These are phyloP conservation scores for Endocalyx cinctus DNA, from an alignment of 2,329 filamentous ascomycete species.

Conservation along the genomic window DNA sequence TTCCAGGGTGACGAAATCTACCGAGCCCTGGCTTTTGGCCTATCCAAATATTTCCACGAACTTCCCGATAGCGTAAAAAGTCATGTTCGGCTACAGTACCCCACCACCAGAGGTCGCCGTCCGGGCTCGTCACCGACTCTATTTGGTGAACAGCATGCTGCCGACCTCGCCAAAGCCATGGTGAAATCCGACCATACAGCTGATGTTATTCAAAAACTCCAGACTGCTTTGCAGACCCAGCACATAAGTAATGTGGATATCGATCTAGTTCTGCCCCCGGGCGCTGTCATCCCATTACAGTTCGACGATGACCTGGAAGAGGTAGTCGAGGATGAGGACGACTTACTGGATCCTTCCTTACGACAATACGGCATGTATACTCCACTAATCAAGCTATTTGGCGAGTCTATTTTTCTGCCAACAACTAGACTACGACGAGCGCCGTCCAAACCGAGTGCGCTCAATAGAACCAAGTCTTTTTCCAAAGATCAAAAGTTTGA, in stretches of 20 bases:
- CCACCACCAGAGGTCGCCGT: conserved; percentile 47
- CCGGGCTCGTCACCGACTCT: conserved; percentile 63
- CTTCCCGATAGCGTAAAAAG: conserved; percentile 72
- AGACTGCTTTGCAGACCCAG: conserved; percentile 73
- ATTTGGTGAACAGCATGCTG: conserved; percentile 90
- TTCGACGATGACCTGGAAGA: conserved; percentile 57
- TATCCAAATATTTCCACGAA: conserved; percentile 92
- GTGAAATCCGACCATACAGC: conserved; percentile 71
- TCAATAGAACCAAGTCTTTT: conserved; percentile 75
- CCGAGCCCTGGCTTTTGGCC: conserved; percentile 83
- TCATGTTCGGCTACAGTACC: conserved; percentile 58
- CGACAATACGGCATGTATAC: conserved; percentile 75
- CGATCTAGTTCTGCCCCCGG: conserved; percentile 78
- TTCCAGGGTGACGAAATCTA: conserved; percentile 94
- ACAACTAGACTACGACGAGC: conserved; percentile 80
- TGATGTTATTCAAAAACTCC: conserved; percentile 69
- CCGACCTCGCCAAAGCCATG: conserved; percentile 83
- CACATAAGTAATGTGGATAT: conserved; percentile 81
- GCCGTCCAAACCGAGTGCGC: conserved; percentile 77
- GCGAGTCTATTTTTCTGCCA: conserved; percentile 80
- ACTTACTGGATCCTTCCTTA: conserved; percentile 58
- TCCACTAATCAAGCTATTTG: conserved; percentile 71
- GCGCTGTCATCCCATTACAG: conserved; percentile 64
- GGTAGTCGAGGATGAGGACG: conserved; percentile 58
- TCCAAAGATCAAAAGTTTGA: conserved; percentile 77